Percentiles rank a stretch among this genome's conserved stretches.
These are phyloP conservation scores for Diaporthe aspalathi DNA, from an alignment of 2,329 filamentous ascomycete genomes.

Conservation along the genomic window DNA sequence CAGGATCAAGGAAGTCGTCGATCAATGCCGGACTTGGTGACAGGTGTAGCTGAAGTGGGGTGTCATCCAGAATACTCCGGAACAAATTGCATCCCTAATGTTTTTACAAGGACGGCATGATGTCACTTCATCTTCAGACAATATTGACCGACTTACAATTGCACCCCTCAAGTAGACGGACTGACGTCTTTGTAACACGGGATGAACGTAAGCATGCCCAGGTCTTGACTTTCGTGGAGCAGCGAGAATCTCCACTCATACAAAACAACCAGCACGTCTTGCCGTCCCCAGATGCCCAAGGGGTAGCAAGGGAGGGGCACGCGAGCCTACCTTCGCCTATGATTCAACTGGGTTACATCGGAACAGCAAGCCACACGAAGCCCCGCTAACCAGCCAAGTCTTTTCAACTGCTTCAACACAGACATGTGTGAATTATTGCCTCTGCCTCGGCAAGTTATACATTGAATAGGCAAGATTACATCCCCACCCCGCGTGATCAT, in stretches of 20 bases:
- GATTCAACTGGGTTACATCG: conserved; percentile 5
- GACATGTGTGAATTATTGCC: neutral
- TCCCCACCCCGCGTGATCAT: neutral
- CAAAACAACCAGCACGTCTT: neutral
- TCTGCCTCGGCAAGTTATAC: conserved; percentile 18
- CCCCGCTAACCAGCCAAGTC: conserved; percentile 21
- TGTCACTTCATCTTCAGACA: conserved; percentile 4
- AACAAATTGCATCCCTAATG: conserved; percentile 18
- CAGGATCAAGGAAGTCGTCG: conserved; percentile 14
- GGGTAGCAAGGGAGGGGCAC: neutral
- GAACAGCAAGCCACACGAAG: no score
- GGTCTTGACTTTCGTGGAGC: neutral
- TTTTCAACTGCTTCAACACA: neutral
- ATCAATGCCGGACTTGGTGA: conserved; percentile 6
- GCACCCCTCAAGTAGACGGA: neutral
- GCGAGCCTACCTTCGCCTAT: neutral
- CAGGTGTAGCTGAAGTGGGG: neutral
- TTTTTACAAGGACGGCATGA: neutral
- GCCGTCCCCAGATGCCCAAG: neutral
- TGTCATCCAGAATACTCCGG: conserved; percentile 9
- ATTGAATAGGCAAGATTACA: neutral
- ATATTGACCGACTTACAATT: neutral
- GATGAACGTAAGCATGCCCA: neutral
- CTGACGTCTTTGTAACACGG: neutral
- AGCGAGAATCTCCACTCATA: no score